A percentile compares a stretch with the other conserved stretches of the same genome.
phyloP scores from a whole-genome alignment of 2,329 filamentous ascomycete species.

The Macrophomina phaseolina region DNA sequence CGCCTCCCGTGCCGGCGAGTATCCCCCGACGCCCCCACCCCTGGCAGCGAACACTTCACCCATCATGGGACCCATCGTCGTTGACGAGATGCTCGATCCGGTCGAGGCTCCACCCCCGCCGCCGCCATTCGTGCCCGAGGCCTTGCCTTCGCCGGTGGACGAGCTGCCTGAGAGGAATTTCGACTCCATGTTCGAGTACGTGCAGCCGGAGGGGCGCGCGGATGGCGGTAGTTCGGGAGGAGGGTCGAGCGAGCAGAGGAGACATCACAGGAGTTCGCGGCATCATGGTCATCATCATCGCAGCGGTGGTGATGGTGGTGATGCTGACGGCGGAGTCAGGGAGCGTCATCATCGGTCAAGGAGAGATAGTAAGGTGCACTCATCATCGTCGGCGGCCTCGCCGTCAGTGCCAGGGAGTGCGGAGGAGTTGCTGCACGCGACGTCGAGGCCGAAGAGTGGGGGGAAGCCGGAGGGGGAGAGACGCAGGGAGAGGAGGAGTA shows the following conservation, averaged over 20 bases:
- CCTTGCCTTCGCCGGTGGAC: constrained; percentile 2
- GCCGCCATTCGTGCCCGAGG: neutral
- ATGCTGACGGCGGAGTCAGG: neutral
- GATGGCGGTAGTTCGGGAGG: neutral
- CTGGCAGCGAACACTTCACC: neutral
- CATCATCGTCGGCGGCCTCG: no score
- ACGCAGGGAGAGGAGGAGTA: neutral
- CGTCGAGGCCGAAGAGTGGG: neutral
- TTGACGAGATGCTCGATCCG: neutral
- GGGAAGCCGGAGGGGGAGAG: neutral
- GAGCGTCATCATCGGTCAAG: neutral
- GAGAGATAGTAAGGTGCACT: constrained; percentile 3
- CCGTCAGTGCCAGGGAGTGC: neutral
- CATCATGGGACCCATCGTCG: no score
- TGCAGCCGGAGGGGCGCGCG: neutral
- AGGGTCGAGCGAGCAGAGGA: constrained; percentile 7
- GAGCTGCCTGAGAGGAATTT: constrained; percentile 1
- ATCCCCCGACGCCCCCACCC: constrained; percentile 10
- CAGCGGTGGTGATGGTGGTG: neutral
- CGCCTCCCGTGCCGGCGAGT: constrained; percentile 7
- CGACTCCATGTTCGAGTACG: constrained; percentile 5
- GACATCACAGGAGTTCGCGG: neutral
- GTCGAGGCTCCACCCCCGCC: neutral
- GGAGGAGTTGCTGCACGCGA: neutral
- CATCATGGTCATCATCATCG: neutral